phyloP scores from a whole-genome alignment of 169 alveolate species.

The Plasmodium berghei region DNA sequence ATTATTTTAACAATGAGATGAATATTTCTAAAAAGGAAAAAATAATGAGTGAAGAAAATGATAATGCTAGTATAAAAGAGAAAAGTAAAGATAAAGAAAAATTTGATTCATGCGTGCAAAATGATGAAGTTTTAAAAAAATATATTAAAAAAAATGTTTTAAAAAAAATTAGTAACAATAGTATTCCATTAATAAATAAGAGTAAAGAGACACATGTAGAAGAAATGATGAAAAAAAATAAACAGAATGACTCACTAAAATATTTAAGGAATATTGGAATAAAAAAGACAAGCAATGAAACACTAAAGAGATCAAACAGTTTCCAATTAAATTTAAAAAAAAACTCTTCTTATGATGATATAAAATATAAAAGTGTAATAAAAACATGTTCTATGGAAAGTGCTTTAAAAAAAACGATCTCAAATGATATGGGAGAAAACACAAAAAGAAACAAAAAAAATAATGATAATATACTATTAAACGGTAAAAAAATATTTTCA shows the following conservation, averaged over 20 bases:
- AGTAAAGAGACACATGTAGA: too few relatives aligned
- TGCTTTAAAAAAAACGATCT: not conserved
- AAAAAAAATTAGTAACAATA: too few relatives aligned
- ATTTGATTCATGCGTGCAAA: too few relatives aligned
- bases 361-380: not conserved
- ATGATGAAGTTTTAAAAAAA: too few relatives aligned
- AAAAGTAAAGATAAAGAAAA: too few relatives aligned
- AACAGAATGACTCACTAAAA: too few relatives aligned
- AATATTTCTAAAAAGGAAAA: not conserved
- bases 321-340: conserved; percentile 6
- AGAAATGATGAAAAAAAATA: too few relatives aligned
- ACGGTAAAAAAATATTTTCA: not conserved
- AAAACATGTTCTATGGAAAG: not conserved
- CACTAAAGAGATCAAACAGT: not conserved
- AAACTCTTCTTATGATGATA: not conserved
- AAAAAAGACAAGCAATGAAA: too few relatives aligned
- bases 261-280: too few relatives aligned
- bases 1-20: not conserved
- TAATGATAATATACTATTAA: not conserved
- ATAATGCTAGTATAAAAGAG: not conserved
- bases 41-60: not conserved
- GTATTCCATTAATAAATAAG: too few relatives aligned
- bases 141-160: too few relatives aligned
- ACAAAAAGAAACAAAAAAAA: not conserved
- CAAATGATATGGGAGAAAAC: not conserved